A percentile compares a stretch with the other conserved stretches of the same genome.
phyloP scores from a whole-genome alignment of 2,329 filamentous ascomycete species.

The Pseudogymnoascus sp. region DNA sequence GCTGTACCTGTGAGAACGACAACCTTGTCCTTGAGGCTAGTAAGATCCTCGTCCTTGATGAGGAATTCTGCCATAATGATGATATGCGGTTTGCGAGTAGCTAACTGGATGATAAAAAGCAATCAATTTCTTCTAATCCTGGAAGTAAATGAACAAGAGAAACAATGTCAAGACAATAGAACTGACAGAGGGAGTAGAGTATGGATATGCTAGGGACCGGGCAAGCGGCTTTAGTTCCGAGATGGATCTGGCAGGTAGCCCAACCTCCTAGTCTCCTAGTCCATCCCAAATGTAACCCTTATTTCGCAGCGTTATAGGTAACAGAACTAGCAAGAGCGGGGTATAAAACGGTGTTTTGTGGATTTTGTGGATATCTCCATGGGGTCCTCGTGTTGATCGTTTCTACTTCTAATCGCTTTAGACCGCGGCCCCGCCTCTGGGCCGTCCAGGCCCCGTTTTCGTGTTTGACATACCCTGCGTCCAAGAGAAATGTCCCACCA shows the following conservation, averaged over 20 bases:
- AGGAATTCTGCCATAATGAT: conserved; percentile 35
- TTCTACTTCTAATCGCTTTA: background rate
- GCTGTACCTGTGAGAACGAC: conserved; percentile 42
- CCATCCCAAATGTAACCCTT: background rate
- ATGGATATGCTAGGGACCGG: background rate
- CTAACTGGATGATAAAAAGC: conserved; percentile 8
- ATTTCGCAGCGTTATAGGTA: background rate
- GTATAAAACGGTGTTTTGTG: conserved; percentile 9
- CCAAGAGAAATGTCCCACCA: background rate
- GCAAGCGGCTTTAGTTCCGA: conserved; percentile 10
- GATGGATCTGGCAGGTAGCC: conserved; percentile 17
- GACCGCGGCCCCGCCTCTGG: background rate
- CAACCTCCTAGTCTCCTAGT: conserved; percentile 15
- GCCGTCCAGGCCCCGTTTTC: background rate
- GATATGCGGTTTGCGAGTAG: conserved; percentile 6
- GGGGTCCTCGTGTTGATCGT: background rate
- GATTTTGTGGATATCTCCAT: background rate
- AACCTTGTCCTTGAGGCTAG: conserved; percentile 38
- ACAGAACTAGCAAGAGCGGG: background rate
- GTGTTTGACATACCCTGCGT: conserved; percentile 4
- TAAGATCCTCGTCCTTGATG: conserved; percentile 37
- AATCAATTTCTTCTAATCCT: conserved; percentile 10
- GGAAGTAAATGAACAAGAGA: conserved; percentile 9
- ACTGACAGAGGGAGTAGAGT: background rate
- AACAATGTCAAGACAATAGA: conserved; percentile 1